These are phyloP conservation scores for Porodaedalea pini DNA, from an alignment of 1,284 basidiomycete species.

Conservation along the genomic window DNA sequence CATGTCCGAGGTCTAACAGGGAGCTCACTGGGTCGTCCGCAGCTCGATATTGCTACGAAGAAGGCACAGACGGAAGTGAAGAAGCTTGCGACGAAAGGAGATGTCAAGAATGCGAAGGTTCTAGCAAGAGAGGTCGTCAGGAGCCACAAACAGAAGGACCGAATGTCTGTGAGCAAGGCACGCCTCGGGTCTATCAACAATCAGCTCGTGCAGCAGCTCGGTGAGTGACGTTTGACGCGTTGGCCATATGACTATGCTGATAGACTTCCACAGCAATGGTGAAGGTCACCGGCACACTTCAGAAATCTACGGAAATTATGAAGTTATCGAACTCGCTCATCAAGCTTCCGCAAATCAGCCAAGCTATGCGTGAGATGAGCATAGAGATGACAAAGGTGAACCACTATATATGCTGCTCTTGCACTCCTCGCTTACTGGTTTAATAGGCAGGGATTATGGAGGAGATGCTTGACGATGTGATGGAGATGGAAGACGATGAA, in stretches of 20 bases:
- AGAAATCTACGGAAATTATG: conserved; percentile 99
- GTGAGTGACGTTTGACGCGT: conserved; percentile 46
- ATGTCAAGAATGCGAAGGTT: conserved; percentile 89
- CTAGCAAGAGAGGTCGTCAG: conserved; percentile 93
- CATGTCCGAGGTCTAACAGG: conserved; percentile 16
- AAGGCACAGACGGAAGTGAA: conserved; percentile 86
- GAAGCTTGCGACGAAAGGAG: conserved; percentile 87
- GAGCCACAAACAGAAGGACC: conserved; percentile 91
- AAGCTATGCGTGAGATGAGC: conserved; percentile 94
- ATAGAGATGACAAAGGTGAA: conserved; percentile 97
- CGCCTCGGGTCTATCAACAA: conserved; percentile 87
- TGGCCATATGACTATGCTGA: conserved; percentile 7
- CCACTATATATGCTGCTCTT: not conserved
- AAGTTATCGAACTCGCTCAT: conserved; percentile 91
- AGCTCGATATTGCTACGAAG: conserved; percentile 81
- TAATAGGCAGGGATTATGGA: conserved; percentile 86
- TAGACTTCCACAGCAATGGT: conserved; percentile 69
- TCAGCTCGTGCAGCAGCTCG: conserved; percentile 91
- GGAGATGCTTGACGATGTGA: conserved; percentile 87
- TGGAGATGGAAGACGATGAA: conserved; percentile 88
- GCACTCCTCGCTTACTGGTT: not conserved
- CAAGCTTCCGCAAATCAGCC: conserved; percentile 89
- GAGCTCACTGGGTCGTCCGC: conserved; percentile 6
- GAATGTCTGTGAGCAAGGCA: conserved; percentile 90
- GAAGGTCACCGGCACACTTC: conserved; percentile 95